Evolutionary conservation across 1,284 basidiomycete species (phyloP).

Genomic region (Pseudozyma hubeiensis): DNA sequence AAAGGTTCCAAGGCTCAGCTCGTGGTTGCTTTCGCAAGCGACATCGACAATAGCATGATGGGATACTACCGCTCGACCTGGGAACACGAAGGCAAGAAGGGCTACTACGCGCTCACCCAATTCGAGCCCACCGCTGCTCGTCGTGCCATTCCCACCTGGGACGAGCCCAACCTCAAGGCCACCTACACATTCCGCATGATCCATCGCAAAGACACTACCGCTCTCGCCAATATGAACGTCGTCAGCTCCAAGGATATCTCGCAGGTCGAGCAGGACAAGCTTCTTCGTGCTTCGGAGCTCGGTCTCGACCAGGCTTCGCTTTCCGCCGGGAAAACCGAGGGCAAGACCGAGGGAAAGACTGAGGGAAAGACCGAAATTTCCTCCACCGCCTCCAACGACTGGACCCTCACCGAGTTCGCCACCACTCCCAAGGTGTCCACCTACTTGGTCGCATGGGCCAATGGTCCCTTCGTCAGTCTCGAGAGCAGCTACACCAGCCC

Average conservation of each 20-base stretch:
- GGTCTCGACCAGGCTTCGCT: slow-evolving; percentile 76
- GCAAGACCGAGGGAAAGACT: slow-evolving; percentile 57
- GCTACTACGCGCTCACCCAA: slow-evolving; percentile 64
- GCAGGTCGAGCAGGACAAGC: slow-evolving; percentile 54
- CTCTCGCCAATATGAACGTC: slow-evolving; percentile 82
- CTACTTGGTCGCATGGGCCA: slow-evolving; percentile 91
- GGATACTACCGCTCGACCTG: slow-evolving; percentile 69
- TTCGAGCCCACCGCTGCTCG: slow-evolving; percentile 86
- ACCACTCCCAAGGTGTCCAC: slow-evolving; percentile 78
- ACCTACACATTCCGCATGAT: slow-evolving; percentile 86
- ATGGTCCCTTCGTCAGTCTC: slow-evolving; percentile 81
- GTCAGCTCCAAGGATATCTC: slow-evolving; percentile 49
- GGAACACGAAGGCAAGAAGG: slow-evolving; percentile 70
- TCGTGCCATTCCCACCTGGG: slow-evolving; percentile 76
- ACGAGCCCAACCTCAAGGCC: slow-evolving; percentile 91
- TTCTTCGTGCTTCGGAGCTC: slow-evolving; percentile 73
- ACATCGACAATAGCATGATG: slow-evolving; percentile 64
- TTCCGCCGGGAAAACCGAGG: slow-evolving; percentile 70
- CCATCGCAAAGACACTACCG: slow-evolving; percentile 77
- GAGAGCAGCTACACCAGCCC: slow-evolving; percentile 84
- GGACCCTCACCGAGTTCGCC: slow-evolving; percentile 68
- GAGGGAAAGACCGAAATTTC: slow-evolving; percentile 45
- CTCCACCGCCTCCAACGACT: slow-evolving; percentile 56
- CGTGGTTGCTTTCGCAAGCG: slow-evolving; percentile 57
- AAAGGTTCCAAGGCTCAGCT: slow-evolving; percentile 60